phyloP scores from a whole-genome alignment of 176 grass and related monocot species.

The Lolium multiflorum region DNA sequence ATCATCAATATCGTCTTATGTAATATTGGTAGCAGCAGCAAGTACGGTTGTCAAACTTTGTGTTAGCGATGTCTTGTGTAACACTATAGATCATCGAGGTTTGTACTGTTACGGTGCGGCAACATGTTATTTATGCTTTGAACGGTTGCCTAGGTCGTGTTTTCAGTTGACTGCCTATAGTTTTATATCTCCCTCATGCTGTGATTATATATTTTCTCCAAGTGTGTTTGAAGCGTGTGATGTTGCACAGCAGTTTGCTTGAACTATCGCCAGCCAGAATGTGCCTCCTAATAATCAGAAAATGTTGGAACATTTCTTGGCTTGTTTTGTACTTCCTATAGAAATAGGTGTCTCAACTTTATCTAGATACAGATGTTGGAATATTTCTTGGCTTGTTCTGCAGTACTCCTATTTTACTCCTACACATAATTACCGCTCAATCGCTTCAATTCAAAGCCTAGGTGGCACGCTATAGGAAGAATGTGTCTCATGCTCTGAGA shows the following conservation, averaged over 20 bases:
- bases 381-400: too few relatives aligned
- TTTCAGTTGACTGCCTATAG: background rate
- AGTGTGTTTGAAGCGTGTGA: background rate
- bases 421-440: too few relatives aligned
- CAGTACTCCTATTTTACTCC: too few relatives aligned
- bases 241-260: background rate
- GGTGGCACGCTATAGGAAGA: too few relatives aligned
- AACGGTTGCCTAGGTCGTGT: background rate
- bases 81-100: background rate
- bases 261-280: background rate
- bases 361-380: too few relatives aligned
- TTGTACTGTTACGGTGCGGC: background rate
- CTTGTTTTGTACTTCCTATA: too few relatives aligned
- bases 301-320: too few relatives aligned
- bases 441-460: too few relatives aligned
- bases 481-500: too few relatives aligned
- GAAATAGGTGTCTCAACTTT: too few relatives aligned
- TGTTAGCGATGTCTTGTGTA: background rate
- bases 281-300: too few relatives aligned
- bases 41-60: background rate
- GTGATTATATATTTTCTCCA: background rate
- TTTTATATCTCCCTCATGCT: background rate
- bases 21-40: background rate
- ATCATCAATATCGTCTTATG: background rate
- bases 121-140: background rate